Base-by-base conservation (phyloP, 2,329 filamentous ascomycete species). In the Nemania diffusa region DNA sequence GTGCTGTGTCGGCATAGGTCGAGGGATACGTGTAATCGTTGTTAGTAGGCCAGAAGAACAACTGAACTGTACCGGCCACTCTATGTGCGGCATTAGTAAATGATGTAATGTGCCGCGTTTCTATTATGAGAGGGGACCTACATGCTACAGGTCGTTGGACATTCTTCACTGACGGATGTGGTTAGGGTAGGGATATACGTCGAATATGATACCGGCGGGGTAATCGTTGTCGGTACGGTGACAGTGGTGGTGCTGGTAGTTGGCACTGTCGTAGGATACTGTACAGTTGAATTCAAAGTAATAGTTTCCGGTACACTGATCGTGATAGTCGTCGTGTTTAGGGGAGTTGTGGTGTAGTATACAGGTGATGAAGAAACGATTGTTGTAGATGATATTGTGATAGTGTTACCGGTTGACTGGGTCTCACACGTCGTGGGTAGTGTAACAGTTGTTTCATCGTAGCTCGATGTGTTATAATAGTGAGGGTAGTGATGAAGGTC, bases 41-140 rank as follows among this genome's bases (percentile, higher is more conserved):
- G 64, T 74, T 62, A 15, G 77, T 78, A 6, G 78, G 78, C 78
- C 78, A 80, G 72, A 73, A 80, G 66, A 75, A 77, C 24, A 80
- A 57, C 53, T 75, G 73, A 27, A 80, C 78, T 1, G 77, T 79
- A n/a, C 70, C 75, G 24, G 74, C 78, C 73, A 42, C 74, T 71
- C 26, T 53, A 20, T 32, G 72, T 29, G 4, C 22, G 48, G 24
- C n/a, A 22, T 73, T 67, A 72, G 68, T 34, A 24, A 56, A 55
- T 51, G 40, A 24, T 13, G 34, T 17, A 52, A 27, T 13, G 29
- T 13, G 44, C 17, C 5, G 29, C n/a, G 32, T 32, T 34, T 24
- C 7, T 34, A 50, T 22, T 46, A 44, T n/a, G 24, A 57, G 9
- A 22, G 13, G 37, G 11, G 37, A 51, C 76, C 17, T 74, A 78